Evolutionary conservation across 1,284 basidiomycete species (phyloP), one percentile per base, ranked within the genome.

Genomic region (Vanrija sp.): DNA sequence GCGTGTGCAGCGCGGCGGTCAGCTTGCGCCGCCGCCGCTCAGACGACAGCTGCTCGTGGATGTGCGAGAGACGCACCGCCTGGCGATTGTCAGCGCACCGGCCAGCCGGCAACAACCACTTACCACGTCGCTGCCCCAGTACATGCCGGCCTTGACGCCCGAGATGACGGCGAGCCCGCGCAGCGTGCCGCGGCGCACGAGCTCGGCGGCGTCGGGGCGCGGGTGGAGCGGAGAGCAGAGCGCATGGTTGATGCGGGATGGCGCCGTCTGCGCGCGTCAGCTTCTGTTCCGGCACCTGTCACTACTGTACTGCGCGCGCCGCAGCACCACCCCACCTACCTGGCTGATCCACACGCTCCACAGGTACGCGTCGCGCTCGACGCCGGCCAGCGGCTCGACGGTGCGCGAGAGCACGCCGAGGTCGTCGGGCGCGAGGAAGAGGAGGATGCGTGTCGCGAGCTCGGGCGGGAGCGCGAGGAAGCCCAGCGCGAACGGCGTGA

Each of bases 341-440:
- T 54, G 28, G 15, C 38, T 46, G 16, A 64, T 53, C 65, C 65
- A 66, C 6, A 63, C 46, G 2, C 43, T 44, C 49, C 58, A 49
- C 12, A 66, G 58, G 45, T 62, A 64, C 38, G 43, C 34, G 38
- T 66, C 60, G 15, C 52, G 47, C 52, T 66, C 65, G 15, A 66
- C 28, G 15, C 65, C 65, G 14, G 38, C 45, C 14, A 66, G 55
- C 7, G 49, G 57, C 28, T 45, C 45, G 26, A 64, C 62, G 34
- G 53, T 52, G 18, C 61, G 54, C 6, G 65, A 62, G 26, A 66
- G 56, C 43, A 58, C 46, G 43, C 60, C 54, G 19, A 65, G 61
- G 57, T 70, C 57, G 52, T 64, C 56, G 3, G 64, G 57, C 14
- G 64, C 53, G 26, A 67, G 60, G 54, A 58, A 62, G 38, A 58